Evolutionary conservation across 306 rosid species (phyloP).

Genomic region (Carpinus viminea): DNA sequence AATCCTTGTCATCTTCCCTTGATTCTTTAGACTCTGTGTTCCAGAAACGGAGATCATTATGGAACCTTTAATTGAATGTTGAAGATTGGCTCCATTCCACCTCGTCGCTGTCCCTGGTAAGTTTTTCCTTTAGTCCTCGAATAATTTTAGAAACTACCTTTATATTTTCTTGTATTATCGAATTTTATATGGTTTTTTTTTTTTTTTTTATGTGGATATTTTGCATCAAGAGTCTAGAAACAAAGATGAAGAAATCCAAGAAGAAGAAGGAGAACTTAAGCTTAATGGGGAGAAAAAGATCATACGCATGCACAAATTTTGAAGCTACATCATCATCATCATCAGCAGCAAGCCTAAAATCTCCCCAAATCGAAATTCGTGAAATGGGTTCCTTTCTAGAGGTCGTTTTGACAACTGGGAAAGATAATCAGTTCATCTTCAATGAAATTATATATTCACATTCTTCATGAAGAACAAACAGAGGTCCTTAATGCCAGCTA

Average conservation of each 20-base stretch:
- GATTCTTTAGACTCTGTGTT: constrained; percentile 35
- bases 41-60: constrained; percentile 33
- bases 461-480: constrained; percentile 56
- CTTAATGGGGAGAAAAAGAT: constrained; percentile 40
- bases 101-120: no score
- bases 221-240: constrained; percentile 58
- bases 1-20: constrained; percentile 68
- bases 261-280: constrained; percentile 47
- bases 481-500: constrained; percentile 47
- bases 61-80: no score
- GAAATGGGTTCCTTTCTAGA: constrained; percentile 58
- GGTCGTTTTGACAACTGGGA: constrained; percentile 47
- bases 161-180: no score
- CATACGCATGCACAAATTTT: background rate
- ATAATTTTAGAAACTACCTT: no score
- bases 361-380: constrained; percentile 56
- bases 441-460: constrained; percentile 53
- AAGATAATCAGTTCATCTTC: constrained; percentile 51
- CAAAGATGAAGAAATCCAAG: constrained; percentile 40
- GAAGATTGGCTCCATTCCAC: no score
- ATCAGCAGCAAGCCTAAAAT: constrained; percentile 2
- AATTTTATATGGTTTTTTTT: no score
- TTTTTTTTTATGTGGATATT: no score
- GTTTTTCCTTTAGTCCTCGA: no score
- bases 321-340: background rate